Conservation (phyloP, 805 yeast species). For the Ogataea siamensis region DNA sequence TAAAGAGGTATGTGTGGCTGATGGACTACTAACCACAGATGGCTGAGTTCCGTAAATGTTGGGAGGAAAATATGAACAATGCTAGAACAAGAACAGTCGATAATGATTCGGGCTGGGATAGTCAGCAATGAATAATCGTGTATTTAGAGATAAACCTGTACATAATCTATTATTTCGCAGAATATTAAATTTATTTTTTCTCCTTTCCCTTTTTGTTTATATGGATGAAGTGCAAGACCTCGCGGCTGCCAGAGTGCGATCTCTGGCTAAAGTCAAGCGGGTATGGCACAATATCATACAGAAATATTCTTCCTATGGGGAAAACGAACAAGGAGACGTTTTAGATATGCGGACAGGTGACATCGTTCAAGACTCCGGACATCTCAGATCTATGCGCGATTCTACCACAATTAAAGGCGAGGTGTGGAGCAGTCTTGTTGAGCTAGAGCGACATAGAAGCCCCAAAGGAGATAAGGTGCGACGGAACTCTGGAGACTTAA, state of each 20-base stretch:
- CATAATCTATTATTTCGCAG: no score
- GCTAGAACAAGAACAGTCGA: slow-evolving; percentile 38
- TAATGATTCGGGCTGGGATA: slow-evolving; percentile 24
- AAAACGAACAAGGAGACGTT: slow-evolving; percentile 56
- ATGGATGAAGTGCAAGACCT: slow-evolving; percentile 16
- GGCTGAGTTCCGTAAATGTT: slow-evolving; percentile 42
- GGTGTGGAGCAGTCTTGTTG: slow-evolving; percentile 41
- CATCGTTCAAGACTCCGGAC: slow-evolving; percentile 67
- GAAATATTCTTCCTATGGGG: slow-evolving; percentile 48
- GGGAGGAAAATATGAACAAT: slow-evolving; percentile 40
- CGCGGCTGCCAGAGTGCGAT: slow-evolving; percentile 14
- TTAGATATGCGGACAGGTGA: slow-evolving; percentile 65
- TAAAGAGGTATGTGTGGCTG: slow-evolving; percentile 47
- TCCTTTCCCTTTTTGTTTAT: slow-evolving; percentile 8
- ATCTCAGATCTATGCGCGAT: slow-evolving; percentile 46
- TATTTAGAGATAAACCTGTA: no score
- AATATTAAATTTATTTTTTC: slow-evolving; percentile 1
- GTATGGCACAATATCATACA: slow-evolving; percentile 53
- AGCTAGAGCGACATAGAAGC: slow-evolving; percentile 21
- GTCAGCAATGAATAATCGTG: no score
- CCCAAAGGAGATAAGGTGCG: slow-evolving; percentile 2
- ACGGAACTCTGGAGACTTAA: slow-evolving; percentile 1
- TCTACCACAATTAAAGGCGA: slow-evolving; percentile 24
- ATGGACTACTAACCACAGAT: slow-evolving; percentile 29
- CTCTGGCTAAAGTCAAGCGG: slow-evolving; percentile 22